A percentile compares a stretch with the other conserved stretches of the same genome.
phyloP scores from a whole-genome alignment of 495 filamentous ascomycete species.

The Hypoxylon rickii region DNA sequence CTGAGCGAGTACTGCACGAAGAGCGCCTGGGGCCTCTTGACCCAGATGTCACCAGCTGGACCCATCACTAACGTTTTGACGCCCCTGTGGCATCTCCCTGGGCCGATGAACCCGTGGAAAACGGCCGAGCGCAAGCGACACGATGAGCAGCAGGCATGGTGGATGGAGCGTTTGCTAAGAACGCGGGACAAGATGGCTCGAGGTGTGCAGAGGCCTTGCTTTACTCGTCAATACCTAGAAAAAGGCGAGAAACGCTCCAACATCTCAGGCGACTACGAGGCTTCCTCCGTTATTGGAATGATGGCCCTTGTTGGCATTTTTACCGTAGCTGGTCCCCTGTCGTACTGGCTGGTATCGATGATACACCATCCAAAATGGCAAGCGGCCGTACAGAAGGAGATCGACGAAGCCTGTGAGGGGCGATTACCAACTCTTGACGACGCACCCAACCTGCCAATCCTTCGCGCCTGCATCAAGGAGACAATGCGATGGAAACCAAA shows the following conservation, averaged over 20 bases:
- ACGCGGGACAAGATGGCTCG: slow-evolving; percentile 28
- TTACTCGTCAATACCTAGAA: slow-evolving; percentile 44
- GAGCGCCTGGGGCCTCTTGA: slow-evolving; percentile 45
- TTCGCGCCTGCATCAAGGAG: slow-evolving; percentile 61
- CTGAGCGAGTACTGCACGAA: slow-evolving; percentile 43
- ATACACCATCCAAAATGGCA: slow-evolving; percentile 49
- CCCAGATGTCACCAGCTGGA: slow-evolving; percentile 50
- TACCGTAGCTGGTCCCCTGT: slow-evolving; percentile 48
- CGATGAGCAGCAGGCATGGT: slow-evolving; percentile 48
- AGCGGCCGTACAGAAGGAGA: slow-evolving; percentile 51
- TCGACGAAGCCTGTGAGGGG: slow-evolving; percentile 55
- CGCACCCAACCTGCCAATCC: slow-evolving; percentile 44
- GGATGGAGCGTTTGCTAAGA: slow-evolving; percentile 38
- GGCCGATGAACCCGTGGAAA: slow-evolving; percentile 48
- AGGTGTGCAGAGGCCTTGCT: slow-evolving; percentile 41
- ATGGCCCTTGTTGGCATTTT: slow-evolving; percentile 50
- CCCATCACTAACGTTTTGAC: slow-evolving; percentile 51
- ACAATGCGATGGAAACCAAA: slow-evolving; percentile 61
- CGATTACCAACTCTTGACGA: slow-evolving; percentile 51
- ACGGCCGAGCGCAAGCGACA: slow-evolving; percentile 45
- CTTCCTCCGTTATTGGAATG: slow-evolving; percentile 47
- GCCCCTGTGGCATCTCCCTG: slow-evolving; percentile 47
- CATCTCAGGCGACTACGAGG: slow-evolving; percentile 46
- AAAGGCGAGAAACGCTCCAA: slow-evolving; percentile 41
- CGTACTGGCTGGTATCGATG: slow-evolving; percentile 49